Conservation (phyloP, 1,284 basidiomycete species). For the Rugosomyces carneus region DNA sequence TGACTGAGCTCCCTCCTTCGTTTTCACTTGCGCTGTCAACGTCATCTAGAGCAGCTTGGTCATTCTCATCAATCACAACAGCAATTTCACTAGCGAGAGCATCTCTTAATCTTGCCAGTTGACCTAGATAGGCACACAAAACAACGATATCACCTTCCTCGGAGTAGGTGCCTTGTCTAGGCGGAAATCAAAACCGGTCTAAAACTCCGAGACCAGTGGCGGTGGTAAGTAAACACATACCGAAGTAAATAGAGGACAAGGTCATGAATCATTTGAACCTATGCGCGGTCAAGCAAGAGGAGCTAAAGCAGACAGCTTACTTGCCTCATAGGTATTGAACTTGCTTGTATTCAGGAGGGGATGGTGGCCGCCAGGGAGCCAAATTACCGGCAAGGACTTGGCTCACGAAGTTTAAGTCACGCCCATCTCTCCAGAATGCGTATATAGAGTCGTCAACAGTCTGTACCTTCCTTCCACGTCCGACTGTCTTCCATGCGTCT, state of each 20-base stretch:
- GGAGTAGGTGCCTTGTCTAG: slow-evolving; percentile 52
- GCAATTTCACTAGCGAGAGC: slow-evolving; percentile 44
- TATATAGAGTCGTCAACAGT: slow-evolving; percentile 34
- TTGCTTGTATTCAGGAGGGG: slow-evolving; percentile 40
- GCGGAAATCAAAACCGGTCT: background rate
- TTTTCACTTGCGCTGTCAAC: slow-evolving; percentile 34
- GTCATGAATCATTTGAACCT: slow-evolving; percentile 68
- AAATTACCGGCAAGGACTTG: background rate
- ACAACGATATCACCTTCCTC: slow-evolving; percentile 67
- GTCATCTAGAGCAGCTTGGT: slow-evolving; percentile 50
- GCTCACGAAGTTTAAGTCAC: slow-evolving; percentile 36
- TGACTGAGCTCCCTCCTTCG: slow-evolving; percentile 19
- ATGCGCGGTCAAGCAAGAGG: background rate
- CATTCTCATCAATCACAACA: slow-evolving; percentile 64
- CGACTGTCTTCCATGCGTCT: slow-evolving; percentile 20
- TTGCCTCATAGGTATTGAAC: slow-evolving; percentile 62
- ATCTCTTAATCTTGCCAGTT: slow-evolving; percentile 53
- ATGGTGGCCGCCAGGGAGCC: background rate
- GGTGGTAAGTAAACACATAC: slow-evolving; percentile 28
- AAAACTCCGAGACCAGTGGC: background rate
- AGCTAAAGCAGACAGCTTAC: slow-evolving; percentile 3
- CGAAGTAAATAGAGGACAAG: slow-evolving; percentile 62
- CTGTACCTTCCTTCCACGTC: slow-evolving; percentile 14
- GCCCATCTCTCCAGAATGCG: slow-evolving; percentile 38
- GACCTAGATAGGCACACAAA: slow-evolving; percentile 70